These are phyloP conservation scores for Penicillium waksmanii DNA, from an alignment of 495 filamentous ascomycete species.

Conservation along the genomic window DNA sequence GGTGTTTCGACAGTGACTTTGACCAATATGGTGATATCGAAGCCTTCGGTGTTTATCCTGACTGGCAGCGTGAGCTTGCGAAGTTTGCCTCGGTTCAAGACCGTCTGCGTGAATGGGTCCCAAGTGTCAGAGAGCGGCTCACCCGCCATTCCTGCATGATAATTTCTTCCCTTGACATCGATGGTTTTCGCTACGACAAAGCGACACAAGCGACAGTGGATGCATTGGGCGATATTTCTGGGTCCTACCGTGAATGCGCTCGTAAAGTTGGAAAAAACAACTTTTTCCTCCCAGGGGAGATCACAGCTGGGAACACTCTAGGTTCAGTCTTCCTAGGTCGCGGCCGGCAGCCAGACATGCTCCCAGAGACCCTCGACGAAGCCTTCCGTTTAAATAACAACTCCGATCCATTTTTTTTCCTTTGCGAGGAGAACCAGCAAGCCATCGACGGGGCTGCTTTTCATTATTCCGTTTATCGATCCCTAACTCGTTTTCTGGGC, in stretches of 20 bases:
- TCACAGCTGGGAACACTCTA: constrained; percentile 65
- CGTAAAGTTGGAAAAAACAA: constrained; percentile 59
- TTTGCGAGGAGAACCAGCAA: constrained; percentile 58
- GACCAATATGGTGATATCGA: constrained; percentile 72
- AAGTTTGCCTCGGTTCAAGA: constrained; percentile 80
- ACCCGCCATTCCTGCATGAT: constrained; percentile 69
- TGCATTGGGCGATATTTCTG: constrained; percentile 60
- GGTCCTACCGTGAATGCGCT: constrained; percentile 61
- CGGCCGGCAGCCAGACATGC: constrained; percentile 60
- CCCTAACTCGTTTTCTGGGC: constrained; percentile 66
- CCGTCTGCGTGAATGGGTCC: constrained; percentile 71
- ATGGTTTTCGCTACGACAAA: constrained; percentile 73
- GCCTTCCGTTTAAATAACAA: constrained; percentile 50
- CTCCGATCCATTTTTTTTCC: constrained; percentile 51
- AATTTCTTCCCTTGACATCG: constrained; percentile 66
- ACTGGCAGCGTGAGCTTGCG: constrained; percentile 69
- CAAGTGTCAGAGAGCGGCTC: constrained; percentile 60
- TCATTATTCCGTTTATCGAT: constrained; percentile 73
- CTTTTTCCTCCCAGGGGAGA: constrained; percentile 68
- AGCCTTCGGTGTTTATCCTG: constrained; percentile 69
- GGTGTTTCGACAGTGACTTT: constrained; percentile 72
- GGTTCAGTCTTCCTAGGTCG: constrained; percentile 70
- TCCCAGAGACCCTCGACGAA: constrained; percentile 48
- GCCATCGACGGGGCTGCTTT: constrained; percentile 71
- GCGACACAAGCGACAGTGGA: constrained; percentile 68